Conservation (phyloP, 106 monocot genomes). For the Dendrobium nobile region DNA sequence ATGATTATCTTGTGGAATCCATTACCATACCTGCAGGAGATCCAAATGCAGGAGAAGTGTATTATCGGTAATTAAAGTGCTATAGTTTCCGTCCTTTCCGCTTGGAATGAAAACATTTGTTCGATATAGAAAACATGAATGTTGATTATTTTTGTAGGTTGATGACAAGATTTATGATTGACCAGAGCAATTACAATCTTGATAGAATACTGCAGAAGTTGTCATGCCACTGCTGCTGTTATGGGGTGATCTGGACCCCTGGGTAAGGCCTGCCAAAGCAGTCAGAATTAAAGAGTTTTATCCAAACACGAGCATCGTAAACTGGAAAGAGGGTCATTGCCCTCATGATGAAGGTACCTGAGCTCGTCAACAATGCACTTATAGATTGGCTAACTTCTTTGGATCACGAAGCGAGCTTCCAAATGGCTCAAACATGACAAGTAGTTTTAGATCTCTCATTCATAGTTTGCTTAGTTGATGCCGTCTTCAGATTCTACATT, state of each 20-base stretch:
- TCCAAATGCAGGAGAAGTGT: slow-evolving; percentile 93
- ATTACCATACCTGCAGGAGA: slow-evolving; percentile 69
- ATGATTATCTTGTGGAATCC: slow-evolving; percentile 87
- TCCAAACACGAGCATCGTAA: slow-evolving; percentile 64
- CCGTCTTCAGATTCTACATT: not conserved
- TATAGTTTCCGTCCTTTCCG: not conserved
- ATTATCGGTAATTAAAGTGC: slow-evolving; percentile 50
- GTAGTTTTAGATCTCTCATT: no score
- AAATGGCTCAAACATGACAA: slow-evolving; percentile 16
- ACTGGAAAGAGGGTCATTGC: slow-evolving; percentile 88
- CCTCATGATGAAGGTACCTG: slow-evolving; percentile 95
- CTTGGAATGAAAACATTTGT: no score
- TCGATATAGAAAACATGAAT: not conserved
- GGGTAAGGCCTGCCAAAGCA: slow-evolving; percentile 87
- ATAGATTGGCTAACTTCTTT: slow-evolving; percentile 75
- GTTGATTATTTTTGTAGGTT: slow-evolving; percentile 29
- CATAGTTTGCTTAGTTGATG: no score
- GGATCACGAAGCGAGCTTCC: slow-evolving; percentile 26
- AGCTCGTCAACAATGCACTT: slow-evolving; percentile 75
- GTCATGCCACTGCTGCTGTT: slow-evolving; percentile 71
- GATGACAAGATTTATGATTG: slow-evolving; percentile 85
- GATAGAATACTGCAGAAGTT: slow-evolving; percentile 67
- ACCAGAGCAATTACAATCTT: slow-evolving; percentile 78
- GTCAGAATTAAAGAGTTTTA: slow-evolving; percentile 78
- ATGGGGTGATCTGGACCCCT: slow-evolving; percentile 96